Evolutionary conservation across 192 early-diverging fungal genomes (phyloP).

Genomic region (Coemansia javaensis): DNA sequence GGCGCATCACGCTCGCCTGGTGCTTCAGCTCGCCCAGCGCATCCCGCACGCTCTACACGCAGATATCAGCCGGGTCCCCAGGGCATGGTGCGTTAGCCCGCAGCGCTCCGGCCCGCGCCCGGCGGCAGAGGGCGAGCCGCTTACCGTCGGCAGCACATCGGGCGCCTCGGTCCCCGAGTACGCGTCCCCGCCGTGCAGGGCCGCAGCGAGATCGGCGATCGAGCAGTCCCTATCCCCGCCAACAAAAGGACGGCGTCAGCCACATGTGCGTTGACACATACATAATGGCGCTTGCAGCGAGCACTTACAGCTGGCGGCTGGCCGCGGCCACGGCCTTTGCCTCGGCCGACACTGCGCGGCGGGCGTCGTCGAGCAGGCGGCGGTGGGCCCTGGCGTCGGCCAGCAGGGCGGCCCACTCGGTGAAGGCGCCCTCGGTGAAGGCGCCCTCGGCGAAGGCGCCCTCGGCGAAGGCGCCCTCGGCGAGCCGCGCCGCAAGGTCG

Average conservation of each 20-base stretch:
- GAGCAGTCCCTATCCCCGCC: conserved; percentile 23
- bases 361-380: not conserved
- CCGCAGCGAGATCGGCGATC: conserved; percentile 16
- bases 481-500: conserved; percentile 6
- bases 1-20: conserved; percentile 37
- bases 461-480: conserved; percentile 21
- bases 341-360: conserved; percentile 1
- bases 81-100: too few species aligned
- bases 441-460: too few species aligned
- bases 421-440: too few species aligned
- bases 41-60: conserved; percentile 26
- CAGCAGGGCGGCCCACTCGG: conserved; percentile 29
- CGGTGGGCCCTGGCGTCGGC: conserved; percentile 18
- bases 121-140: not conserved
- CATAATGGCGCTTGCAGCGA: not conserved
- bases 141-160: conserved; percentile 33
- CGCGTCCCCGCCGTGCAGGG: conserved; percentile 29
- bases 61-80: too few species aligned
- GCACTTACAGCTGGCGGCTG: conserved; percentile 35
- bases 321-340: conserved; percentile 6
- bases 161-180: conserved; percentile 26
- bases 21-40: conserved; percentile 36
- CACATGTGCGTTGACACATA: not conserved
- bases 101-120: too few species aligned
- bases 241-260: not conserved